Conservation (phyloP, 768 basidiomycete species). For the Termitomyces sp. region DNA sequence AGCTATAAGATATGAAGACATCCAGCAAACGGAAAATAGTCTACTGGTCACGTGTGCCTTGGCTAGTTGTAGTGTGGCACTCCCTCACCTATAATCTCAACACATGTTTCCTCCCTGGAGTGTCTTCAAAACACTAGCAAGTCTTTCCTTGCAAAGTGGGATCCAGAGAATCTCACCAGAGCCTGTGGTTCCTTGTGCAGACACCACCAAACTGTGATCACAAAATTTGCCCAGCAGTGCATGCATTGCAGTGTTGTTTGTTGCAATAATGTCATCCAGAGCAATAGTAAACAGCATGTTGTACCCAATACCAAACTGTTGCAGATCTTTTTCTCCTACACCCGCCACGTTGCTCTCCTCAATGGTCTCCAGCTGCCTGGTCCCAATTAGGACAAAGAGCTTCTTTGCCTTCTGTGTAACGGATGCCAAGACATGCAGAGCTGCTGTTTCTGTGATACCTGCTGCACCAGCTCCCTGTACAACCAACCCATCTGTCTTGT, state of each 20-base stretch:
- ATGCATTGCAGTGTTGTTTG: slow-evolving; percentile 80
- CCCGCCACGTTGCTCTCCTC: slow-evolving; percentile 30
- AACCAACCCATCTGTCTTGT: no score
- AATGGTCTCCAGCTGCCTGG: slow-evolving; percentile 64
- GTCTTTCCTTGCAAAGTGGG: slow-evolving; percentile 74
- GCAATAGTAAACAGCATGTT: slow-evolving; percentile 71
- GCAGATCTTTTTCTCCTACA: slow-evolving; percentile 33
- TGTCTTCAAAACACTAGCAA: slow-evolving; percentile 42
- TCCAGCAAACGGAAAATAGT: no score
- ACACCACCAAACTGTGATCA: slow-evolving; percentile 84
- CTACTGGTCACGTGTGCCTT: no score
- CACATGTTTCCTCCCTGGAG: slow-evolving; percentile 16
- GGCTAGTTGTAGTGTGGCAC: no score
- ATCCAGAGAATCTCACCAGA: slow-evolving; percentile 80
- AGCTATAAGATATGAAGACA: no score
- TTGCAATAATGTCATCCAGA: slow-evolving; percentile 69
- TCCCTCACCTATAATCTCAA: no score
- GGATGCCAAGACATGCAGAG: slow-evolving; percentile 58
- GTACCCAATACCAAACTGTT: slow-evolving; percentile 57
- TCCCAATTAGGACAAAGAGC: slow-evolving; percentile 70
- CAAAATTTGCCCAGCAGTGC: slow-evolving; percentile 85
- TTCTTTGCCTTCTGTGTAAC: slow-evolving; percentile 87
- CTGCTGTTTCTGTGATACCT: slow-evolving; percentile 42
- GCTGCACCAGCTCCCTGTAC: slow-evolving; percentile 31
- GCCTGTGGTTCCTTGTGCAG: slow-evolving; percentile 37